Evolutionary conservation across 768 basidiomycete genomes (phyloP).

Genomic region (Trametes cubensis): DNA sequence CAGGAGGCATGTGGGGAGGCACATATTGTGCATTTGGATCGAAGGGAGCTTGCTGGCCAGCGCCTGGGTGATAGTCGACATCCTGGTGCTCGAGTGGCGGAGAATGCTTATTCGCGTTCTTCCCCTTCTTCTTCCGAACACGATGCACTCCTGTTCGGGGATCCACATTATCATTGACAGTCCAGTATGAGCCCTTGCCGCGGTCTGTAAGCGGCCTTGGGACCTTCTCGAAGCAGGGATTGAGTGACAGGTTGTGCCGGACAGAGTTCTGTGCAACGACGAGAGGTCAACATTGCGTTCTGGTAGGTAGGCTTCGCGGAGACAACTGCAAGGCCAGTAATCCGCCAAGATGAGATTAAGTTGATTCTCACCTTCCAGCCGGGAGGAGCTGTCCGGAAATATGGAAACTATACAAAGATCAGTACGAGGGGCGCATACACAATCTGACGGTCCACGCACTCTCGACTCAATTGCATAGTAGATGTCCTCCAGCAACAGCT

Average conservation of each 20-base stretch:
- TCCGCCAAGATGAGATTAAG: too few species aligned
- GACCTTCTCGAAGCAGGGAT: constrained; percentile 90
- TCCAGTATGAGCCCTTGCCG: constrained; percentile 92
- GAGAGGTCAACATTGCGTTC: too few species aligned
- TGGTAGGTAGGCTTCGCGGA: too few species aligned
- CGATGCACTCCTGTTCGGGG: constrained; percentile 89
- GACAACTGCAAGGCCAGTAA: too few species aligned
- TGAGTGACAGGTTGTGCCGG: constrained; percentile 86
- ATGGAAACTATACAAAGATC: constrained; percentile 66
- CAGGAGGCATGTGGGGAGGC: constrained; percentile 55
- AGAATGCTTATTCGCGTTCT: constrained; percentile 51
- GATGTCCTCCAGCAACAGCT: constrained; percentile 83
- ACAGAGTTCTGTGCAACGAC: constrained; percentile 91
- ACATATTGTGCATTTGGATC: constrained; percentile 62
- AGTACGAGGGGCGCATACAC: constrained; percentile 15
- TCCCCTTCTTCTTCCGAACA: constrained; percentile 83
- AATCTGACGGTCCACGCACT: constrained; percentile 47
- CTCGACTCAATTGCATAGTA: constrained; percentile 91
- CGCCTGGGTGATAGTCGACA: constrained; percentile 63
- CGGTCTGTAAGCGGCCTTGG: constrained; percentile 90
- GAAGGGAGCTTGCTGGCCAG: constrained; percentile 44
- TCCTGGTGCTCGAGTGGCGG: constrained; percentile 53
- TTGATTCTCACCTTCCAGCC: constrained; percentile 90
- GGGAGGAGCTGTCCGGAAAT: constrained; percentile 82
- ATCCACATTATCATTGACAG: constrained; percentile 87